phyloP scores from a whole-genome alignment of 2,329 filamentous ascomycete species.

The Fusarium floridanum region DNA sequence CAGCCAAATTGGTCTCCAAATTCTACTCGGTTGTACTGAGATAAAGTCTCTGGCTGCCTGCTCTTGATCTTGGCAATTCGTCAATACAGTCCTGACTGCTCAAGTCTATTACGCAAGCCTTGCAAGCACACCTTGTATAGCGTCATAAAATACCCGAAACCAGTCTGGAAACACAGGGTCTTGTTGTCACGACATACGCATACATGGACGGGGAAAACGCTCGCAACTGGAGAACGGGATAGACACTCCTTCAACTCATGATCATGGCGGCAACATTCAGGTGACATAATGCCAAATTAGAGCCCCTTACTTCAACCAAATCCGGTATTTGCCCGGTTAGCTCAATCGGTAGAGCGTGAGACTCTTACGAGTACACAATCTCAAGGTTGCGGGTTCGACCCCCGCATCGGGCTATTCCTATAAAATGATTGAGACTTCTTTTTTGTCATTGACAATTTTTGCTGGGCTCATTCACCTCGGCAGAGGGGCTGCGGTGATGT shows the following conservation, averaged over 20 bases:
- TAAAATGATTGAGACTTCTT: background rate
- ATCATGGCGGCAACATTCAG: background rate
- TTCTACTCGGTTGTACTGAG: background rate
- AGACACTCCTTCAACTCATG: background rate
- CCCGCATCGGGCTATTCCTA: conserved; percentile 53
- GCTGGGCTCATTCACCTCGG: background rate
- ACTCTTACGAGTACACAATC: conserved; percentile 65
- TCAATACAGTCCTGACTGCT: background rate
- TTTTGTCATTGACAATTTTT: background rate
- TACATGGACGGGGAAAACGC: background rate
- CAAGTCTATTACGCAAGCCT: background rate
- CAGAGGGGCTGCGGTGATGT: background rate
- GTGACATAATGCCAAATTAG: background rate
- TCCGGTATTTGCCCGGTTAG: conserved; percentile 39
- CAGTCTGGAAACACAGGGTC: background rate
- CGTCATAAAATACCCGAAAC: background rate
- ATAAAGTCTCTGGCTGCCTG: background rate
- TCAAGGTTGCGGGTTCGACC: conserved; percentile 69
- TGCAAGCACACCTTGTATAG: background rate
- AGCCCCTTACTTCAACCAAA: background rate
- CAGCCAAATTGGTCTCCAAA: background rate
- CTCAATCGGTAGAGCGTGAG: conserved; percentile 71
- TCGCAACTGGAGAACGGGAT: background rate
- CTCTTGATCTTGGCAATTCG: background rate
- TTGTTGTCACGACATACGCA: background rate